Conservation (phyloP, 169 alveolate species). For the Plasmodium vivax region DNA sequence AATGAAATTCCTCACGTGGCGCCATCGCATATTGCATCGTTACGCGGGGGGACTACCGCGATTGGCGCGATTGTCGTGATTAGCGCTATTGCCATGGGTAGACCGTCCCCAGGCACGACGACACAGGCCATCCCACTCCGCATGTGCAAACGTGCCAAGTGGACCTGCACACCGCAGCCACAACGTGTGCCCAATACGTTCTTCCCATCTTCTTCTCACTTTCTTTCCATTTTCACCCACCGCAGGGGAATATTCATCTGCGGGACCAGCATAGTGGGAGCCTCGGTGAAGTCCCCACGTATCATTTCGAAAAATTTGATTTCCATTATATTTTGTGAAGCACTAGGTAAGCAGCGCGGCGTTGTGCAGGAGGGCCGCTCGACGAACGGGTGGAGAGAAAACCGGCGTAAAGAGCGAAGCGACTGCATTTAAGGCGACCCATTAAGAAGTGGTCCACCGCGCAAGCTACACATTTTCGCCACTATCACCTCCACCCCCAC, state of each 20-base stretch:
- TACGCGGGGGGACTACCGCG: not conserved
- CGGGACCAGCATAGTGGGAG: conserved; percentile 98
- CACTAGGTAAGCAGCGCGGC: conserved; percentile 98
- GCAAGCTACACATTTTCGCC: not conserved
- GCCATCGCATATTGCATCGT: not conserved
- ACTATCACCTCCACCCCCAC: not conserved
- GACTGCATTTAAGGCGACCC: not conserved
- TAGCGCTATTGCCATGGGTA: not conserved
- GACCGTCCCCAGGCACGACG: no score
- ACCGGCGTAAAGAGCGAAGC: not conserved
- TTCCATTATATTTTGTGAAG: conserved; percentile 99
- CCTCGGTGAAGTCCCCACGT: conserved; percentile 99
- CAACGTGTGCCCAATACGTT: not conserved
- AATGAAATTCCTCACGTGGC: not conserved
- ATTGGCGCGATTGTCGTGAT: not conserved
- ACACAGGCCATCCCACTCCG: not conserved
- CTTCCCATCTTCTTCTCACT: not conserved
- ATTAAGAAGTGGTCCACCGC: not conserved
- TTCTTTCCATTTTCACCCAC: no score
- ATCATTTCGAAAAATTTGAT: conserved; percentile 98
- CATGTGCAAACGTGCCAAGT: not conserved
- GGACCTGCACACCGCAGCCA: not conserved
- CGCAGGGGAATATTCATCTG: conserved; percentile 97
- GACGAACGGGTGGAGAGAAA: conserved; percentile 88
- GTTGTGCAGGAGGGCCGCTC: conserved; percentile 68